These are phyloP conservation scores for Melanomma pulvis-pyrius DNA, from an alignment of 495 filamentous ascomycete genomes.

Conservation along the genomic window DNA sequence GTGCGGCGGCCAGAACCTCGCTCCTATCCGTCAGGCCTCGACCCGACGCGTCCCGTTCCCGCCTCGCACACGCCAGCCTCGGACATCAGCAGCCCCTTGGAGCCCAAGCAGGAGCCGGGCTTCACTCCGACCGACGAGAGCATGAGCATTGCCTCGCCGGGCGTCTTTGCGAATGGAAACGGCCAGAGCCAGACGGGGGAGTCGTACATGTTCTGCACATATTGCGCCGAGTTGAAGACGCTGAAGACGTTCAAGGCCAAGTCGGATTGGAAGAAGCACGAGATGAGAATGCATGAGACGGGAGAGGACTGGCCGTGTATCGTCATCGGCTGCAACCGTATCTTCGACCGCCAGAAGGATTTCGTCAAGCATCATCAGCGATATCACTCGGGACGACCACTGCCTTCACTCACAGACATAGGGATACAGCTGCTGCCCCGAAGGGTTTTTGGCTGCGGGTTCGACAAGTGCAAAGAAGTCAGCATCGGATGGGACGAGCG, in stretches of 20 bases:
- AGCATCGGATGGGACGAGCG: slow-evolving; percentile 36
- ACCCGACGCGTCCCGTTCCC: slow-evolving; percentile 21
- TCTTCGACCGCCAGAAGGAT: slow-evolving; percentile 35
- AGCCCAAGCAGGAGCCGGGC: slow-evolving; percentile 10
- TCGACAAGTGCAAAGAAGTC: slow-evolving; percentile 35
- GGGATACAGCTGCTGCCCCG: slow-evolving; percentile 22
- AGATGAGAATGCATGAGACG: slow-evolving; percentile 36
- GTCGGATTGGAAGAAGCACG: slow-evolving; percentile 37
- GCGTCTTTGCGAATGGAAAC: background rate
- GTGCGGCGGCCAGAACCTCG: slow-evolving; percentile 17
- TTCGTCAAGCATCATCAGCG: slow-evolving; percentile 30
- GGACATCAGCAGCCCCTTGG: slow-evolving; percentile 26
- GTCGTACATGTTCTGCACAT: slow-evolving; percentile 35
- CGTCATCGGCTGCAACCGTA: slow-evolving; percentile 24
- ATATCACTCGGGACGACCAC: slow-evolving; percentile 27
- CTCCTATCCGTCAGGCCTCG: slow-evolving; percentile 24
- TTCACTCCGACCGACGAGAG: slow-evolving; percentile 33
- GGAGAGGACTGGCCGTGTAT: slow-evolving; percentile 33
- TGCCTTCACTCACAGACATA: slow-evolving; percentile 29
- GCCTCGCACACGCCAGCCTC: slow-evolving; percentile 20
- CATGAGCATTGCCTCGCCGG: slow-evolving; percentile 16
- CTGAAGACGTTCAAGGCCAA: slow-evolving; percentile 33
- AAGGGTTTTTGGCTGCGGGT: slow-evolving; percentile 36
- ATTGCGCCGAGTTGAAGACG: slow-evolving; percentile 24
- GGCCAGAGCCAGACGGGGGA: slow-evolving; percentile 5